Evolutionary conservation across 2,329 filamentous ascomycete genomes (phyloP).

Genomic region (Trichophyton schoenleinii): DNA sequence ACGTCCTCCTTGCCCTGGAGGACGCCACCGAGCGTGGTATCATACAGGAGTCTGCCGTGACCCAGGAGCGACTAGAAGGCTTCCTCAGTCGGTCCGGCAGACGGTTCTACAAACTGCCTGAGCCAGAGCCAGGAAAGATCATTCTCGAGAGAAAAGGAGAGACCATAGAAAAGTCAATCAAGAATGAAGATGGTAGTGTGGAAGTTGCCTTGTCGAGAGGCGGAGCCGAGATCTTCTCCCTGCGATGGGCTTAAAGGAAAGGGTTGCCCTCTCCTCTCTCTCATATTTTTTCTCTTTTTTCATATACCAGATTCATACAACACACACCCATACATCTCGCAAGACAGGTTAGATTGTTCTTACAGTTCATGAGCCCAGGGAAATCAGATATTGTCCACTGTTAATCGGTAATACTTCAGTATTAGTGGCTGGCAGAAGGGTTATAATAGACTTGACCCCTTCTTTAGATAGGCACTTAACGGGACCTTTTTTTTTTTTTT

Average conservation of each 20-base stretch:
- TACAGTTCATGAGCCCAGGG: background rate
- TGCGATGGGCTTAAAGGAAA: conserved; percentile 7
- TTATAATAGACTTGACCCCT: background rate
- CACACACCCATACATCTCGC: background rate
- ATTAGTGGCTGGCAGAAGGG: background rate
- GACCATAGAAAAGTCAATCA: conserved; percentile 39
- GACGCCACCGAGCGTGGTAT: conserved; percentile 43
- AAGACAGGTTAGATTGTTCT: background rate
- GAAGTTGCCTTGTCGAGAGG: conserved; percentile 32
- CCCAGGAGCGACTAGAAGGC: conserved; percentile 41
- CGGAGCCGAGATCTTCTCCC: conserved; percentile 10
- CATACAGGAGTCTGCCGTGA: conserved; percentile 43
- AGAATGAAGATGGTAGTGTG: conserved; percentile 36
- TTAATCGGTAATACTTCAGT: background rate
- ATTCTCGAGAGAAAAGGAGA: conserved; percentile 40
- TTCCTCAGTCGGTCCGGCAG: conserved; percentile 48
- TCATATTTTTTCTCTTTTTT: too few relatives aligned
- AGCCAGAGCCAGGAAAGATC: conserved; percentile 33
- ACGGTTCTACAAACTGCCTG: conserved; percentile 44
- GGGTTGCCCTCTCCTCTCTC: too few relatives aligned
- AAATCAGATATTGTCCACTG: background rate
- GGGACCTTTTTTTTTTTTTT: background rate
- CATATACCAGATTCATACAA: background rate
- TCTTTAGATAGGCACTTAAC: background rate
- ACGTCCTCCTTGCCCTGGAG: conserved; percentile 48